A percentile compares a stretch with the other conserved stretches of the same genome.
phyloP scores from a whole-genome alignment of 2,329 filamentous ascomycete genomes.

The Trichothecium roseum region DNA sequence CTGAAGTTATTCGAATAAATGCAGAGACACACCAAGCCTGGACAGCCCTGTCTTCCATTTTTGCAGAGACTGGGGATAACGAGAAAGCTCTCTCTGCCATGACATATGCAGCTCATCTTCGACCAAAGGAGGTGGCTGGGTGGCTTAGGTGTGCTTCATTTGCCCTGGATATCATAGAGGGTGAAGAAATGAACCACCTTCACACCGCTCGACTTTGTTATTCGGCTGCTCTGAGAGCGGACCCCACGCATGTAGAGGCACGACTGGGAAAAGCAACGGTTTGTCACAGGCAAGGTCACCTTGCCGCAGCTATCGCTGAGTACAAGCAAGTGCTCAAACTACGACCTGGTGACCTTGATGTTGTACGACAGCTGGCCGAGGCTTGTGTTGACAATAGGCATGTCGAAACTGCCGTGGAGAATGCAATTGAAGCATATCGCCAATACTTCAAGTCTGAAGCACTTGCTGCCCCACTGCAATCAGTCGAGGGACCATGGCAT shows the following conservation, averaged over 20 bases:
- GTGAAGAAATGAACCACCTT: conserved; percentile 36
- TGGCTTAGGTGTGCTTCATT: conserved; percentile 52
- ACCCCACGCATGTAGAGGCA: conserved; percentile 45
- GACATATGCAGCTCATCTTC: conserved; percentile 51
- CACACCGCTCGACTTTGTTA: conserved; percentile 49
- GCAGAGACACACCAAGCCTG: conserved; percentile 57
- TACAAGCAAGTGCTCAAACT: conserved; percentile 45
- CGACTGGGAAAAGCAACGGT: conserved; percentile 50
- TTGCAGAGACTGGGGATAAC: conserved; percentile 46
- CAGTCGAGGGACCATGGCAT: conserved; percentile 53
- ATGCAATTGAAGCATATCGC: conserved; percentile 38
- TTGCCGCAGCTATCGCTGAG: conserved; percentile 42
- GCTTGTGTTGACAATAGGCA: conserved; percentile 42
- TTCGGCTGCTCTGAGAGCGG: conserved; percentile 46
- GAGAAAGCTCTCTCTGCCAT: conserved; percentile 48
- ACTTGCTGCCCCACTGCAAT: conserved; percentile 17
- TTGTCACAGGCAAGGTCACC: conserved; percentile 43
- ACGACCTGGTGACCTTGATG: conserved; percentile 40
- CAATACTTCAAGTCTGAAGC: conserved; percentile 33
- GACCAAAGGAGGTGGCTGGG: conserved; percentile 46
- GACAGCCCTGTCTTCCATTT: conserved; percentile 50
- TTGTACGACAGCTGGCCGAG: conserved; percentile 46
- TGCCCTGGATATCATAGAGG: conserved; percentile 38
- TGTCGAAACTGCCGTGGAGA: conserved; percentile 22
- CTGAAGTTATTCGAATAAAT: conserved; percentile 58